Base-by-base conservation (phyloP, 257 asterid species). In the Verbena officinalis region DNA sequence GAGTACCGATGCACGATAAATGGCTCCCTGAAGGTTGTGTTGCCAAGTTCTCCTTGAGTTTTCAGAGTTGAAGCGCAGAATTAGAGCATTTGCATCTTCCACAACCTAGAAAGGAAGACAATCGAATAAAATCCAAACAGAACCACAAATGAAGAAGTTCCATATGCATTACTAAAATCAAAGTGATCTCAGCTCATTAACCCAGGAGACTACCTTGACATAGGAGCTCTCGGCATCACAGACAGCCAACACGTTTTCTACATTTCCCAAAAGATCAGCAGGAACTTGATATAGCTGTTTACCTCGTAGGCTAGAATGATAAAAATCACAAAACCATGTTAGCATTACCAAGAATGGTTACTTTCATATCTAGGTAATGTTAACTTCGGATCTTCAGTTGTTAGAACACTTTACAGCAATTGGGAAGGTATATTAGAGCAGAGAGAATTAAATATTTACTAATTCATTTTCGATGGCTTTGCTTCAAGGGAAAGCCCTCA, bases 1-100 rank as follows among this genome's bases (percentile, higher is more conserved):
- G 46, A 62, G 71, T 85, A 93, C 99, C 86, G 97, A 90, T 65
- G 96, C 92, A 67, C 90, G 86, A 77, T 93, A 93, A 65, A 93
- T 87, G 64, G 95, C 95, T 65, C 89, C 93, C 76, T 84, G 97
- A 68, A 93, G 83, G 77, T 78, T 75, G 64, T 86, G 81, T 83
- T 83, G 96, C 98, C 98, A 92, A 36, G 82, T 77, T 75, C 65
- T 86, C 79, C 83, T 73, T 66, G 87, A 83, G 64, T 73, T 74
- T 67, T 89, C 97, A 59, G 98, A 74, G 62, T 89, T 87, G 16
- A 80, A 89, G 31, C 85, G 95, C 74, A 92, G 82, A 71, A 92
- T 82, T 38, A 89, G 67, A 45, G 95, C 81, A 78, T 73, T 85
- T 65, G 95, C 72, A 80, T 92, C 96, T 85, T 89, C 98, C 58